phyloP scores from a whole-genome alignment of 257 asterid genomes.

The Solanum piurae region DNA sequence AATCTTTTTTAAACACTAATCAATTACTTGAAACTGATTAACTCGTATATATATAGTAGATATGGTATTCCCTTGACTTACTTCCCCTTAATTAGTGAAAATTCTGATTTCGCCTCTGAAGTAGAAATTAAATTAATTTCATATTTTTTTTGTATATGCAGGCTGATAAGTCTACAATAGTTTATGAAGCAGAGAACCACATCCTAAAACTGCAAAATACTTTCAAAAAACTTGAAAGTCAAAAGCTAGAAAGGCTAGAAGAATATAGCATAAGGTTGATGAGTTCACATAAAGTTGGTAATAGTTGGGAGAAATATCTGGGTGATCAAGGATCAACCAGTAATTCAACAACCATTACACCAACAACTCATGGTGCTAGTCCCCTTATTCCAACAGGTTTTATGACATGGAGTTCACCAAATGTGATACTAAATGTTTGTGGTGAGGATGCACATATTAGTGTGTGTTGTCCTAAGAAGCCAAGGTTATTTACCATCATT shows the following conservation, averaged over 20 bases:
- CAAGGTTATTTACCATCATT: slow-evolving; percentile 6
- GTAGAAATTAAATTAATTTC: neutral
- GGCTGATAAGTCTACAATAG: slow-evolving; percentile 74
- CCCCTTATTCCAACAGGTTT: neutral
- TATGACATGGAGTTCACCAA: slow-evolving; percentile 21
- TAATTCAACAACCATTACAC: neutral
- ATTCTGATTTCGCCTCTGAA: fast-evolving
- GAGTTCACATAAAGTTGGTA: slow-evolving; percentile 5
- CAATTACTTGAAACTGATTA: too few relatives aligned
- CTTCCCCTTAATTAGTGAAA: neutral
- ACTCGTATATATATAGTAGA: neutral
- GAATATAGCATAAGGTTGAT: neutral
- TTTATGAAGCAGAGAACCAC: slow-evolving; percentile 56
- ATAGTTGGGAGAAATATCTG: slow-evolving; percentile 28
- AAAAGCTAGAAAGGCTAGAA: slow-evolving; percentile 28
- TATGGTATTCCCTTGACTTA: too few relatives aligned
- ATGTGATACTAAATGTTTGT: slow-evolving; percentile 17
- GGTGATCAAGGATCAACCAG: slow-evolving; percentile 35
- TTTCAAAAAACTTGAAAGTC: slow-evolving; percentile 26
- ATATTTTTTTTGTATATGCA: neutral
- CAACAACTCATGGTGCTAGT: neutral
- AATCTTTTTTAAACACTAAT: neutral
- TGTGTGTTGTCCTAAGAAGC: slow-evolving; percentile 19
- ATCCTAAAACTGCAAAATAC: slow-evolving; percentile 31
- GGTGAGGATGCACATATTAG: slow-evolving; percentile 22